A percentile compares a stretch with the other conserved stretches of the same genome.
Conservation (phyloP, 345 rosid genomes). For the Euphorbia tirucalli region DNA sequence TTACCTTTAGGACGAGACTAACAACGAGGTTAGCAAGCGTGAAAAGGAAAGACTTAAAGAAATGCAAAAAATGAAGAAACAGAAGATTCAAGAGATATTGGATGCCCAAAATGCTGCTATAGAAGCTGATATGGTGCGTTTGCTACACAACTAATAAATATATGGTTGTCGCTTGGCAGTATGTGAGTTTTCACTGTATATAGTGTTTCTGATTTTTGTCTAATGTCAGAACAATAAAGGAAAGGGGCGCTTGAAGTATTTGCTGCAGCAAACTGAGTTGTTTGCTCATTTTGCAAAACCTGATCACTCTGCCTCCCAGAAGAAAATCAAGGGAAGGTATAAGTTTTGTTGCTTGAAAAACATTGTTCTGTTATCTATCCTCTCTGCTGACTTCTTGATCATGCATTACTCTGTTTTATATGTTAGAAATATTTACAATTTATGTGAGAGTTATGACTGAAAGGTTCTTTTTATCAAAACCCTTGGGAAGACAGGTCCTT, state of each 20-base stretch:
- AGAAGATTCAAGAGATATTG: constrained; percentile 90
- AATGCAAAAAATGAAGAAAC: constrained; percentile 84
- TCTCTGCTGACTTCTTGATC: not conserved
- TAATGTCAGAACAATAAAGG: constrained; percentile 73
- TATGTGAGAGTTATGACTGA: not conserved
- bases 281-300: constrained; percentile 97
- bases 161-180: not conserved
- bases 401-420: not conserved
- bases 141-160: not conserved
- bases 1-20: constrained; percentile 46
- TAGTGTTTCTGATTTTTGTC: constrained; percentile 16
- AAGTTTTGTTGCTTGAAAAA: not conserved
- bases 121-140: constrained; percentile 86
- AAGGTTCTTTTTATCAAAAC: not conserved
- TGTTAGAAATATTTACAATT: not conserved
- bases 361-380: not conserved
- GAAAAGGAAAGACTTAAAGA: too few relatives aligned
- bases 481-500: not conserved
- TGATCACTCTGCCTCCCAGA: constrained; percentile 67
- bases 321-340: constrained; percentile 85
- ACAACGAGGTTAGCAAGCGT: constrained; percentile 62
- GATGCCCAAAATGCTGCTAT: constrained; percentile 88
- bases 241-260: constrained; percentile 85
- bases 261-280: constrained; percentile 93
- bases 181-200: not conserved